Base-by-base conservation (phyloP, 352 stramenopile species). In the Plasmopara halstedii region DNA sequence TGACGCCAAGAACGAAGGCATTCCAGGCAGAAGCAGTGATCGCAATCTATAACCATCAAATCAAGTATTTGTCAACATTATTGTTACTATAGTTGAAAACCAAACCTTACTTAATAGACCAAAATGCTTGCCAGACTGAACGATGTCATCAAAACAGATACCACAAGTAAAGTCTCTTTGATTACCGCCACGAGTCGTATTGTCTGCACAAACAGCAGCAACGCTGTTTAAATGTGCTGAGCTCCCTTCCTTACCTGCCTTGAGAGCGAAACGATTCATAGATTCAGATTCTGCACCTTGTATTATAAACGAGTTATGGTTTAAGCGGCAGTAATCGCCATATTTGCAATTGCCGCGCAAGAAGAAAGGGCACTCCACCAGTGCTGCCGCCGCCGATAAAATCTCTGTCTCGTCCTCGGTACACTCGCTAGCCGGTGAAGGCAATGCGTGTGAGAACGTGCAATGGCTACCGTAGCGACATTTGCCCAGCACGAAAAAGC, bases 101-200 rank as follows among this genome's bases (percentile, higher is more conserved):
- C 15, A 35, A 17, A 34, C 66, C 70, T 46, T 60, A 88, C 77
- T 73, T 20, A 89, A 38, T n/a, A 89, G 64, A 0, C 78, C 78
- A 64, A 89, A 89, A 40, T 85, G 58, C 51, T 89, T 89, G 52
- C 75, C 74, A 8, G 56, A 70, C 42, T 86, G 58, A 18, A 89
- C 75, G 26, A 89, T 78, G 43, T 89, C 78, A 44, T 89, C 78
- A 43, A 89, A 86, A 64, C 78, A 89, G 22, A 89, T 81, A n/a
- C 78, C 78, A 37, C 78, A 89, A 19, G 69, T 86, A 31, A 70
- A 79, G 41, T 83, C 71, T 17, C 69, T 54, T 17, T 76, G 56
- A 25, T 70, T 70, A 11, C 31, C 41, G 7, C 42, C 43, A 2
- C 13, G 32, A 36, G n/a, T 42, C 11, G 38, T 25, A 32, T 22